These are phyloP conservation scores for Lophiostoma macrostomum DNA, from an alignment of 495 filamentous ascomycete species.

Conservation along the genomic window DNA sequence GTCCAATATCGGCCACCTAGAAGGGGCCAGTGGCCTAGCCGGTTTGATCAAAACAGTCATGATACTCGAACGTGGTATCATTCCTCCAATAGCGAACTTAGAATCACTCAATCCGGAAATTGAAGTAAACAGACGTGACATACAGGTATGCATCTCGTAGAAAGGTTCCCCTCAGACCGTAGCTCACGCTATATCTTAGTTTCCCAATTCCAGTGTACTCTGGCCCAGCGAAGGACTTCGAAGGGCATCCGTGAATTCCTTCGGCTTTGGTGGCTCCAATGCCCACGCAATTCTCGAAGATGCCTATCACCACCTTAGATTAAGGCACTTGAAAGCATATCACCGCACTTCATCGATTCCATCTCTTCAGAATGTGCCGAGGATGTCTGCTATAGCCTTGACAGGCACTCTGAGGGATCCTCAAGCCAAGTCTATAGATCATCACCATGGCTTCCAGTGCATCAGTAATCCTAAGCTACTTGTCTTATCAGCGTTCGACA, in stretches of 20 bases:
- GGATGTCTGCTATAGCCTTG: neutral
- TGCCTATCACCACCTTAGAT: neutral
- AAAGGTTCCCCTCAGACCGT: neutral
- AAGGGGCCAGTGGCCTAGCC: conserved; percentile 42
- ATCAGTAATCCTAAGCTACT: neutral
- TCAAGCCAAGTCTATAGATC: too few relatives aligned
- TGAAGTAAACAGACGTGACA: conserved; percentile 11
- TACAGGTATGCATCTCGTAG: neutral
- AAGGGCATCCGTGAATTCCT: conserved; percentile 40
- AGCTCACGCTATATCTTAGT: conserved; percentile 2
- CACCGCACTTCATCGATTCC: neutral
- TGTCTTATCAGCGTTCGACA: neutral
- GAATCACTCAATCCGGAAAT: conserved; percentile 43
- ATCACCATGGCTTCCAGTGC: too few relatives aligned
- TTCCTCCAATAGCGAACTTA: conserved; percentile 38
- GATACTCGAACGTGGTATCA: conserved; percentile 37
- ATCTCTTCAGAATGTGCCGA: neutral
- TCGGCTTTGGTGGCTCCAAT: conserved; percentile 43
- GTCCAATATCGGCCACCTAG: conserved; percentile 42
- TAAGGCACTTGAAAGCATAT: neutral
- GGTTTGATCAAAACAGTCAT: conserved; percentile 43
- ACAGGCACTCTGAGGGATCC: too few relatives aligned
- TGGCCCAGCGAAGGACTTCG: conserved; percentile 23
- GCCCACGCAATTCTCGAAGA: conserved; percentile 43
- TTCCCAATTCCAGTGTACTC: conserved; percentile 8